Base-by-base conservation (phyloP, 768 basidiomycete genomes). In the Leccinum boreale region DNA sequence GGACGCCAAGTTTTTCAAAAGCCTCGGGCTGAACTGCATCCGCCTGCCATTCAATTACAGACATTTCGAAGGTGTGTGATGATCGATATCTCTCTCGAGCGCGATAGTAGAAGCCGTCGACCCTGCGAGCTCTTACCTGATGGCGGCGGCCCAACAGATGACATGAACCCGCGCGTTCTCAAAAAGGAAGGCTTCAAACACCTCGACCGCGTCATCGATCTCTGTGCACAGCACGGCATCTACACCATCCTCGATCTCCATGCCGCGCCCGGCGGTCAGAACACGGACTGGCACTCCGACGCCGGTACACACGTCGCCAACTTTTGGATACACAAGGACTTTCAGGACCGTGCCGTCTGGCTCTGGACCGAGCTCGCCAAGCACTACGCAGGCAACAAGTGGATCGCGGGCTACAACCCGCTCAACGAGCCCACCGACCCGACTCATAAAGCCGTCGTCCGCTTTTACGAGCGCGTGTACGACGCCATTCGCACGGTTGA, bases 401-500 rank as follows among this genome's bases (percentile, higher is more conserved):
- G 90, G 90, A 85, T 93, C 58, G 91, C 90, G 2, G 89, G 91
- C 17, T 94, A 90, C 74, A 93, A 93, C 72, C 88, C 86, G 4
- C 76, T 94, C 49, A 94, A 93, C 79, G 91, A 94, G 73, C 86
- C 73, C 36, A 84, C 90, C 3, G 91, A 92, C 67, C 75, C 84
- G 15, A 75, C 82, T 50, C 88, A 90, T 70, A 79, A 75, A 11
- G 77, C 85, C 49, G 73, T 94, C 53, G 65, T 91, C 59, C 69
- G 61, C 7, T 91, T 87, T 75, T 92, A 92, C 73, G 79, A 84
- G 63, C 75, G 82, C 17, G 77, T 90, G 24, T 80, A 91, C 73
- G 75, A 74, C 19, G 87, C 86, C 24, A 91, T 94, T 68, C 85
- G 89, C 44, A 76, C 78, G 21, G 73, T 86, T 53, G 92, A 94